Percentiles rank a stretch among this genome's conserved stretches.
Evolutionary conservation across 2,329 filamentous ascomycete genomes (phyloP).

Genomic region (Verticillium tricorpus): DNA sequence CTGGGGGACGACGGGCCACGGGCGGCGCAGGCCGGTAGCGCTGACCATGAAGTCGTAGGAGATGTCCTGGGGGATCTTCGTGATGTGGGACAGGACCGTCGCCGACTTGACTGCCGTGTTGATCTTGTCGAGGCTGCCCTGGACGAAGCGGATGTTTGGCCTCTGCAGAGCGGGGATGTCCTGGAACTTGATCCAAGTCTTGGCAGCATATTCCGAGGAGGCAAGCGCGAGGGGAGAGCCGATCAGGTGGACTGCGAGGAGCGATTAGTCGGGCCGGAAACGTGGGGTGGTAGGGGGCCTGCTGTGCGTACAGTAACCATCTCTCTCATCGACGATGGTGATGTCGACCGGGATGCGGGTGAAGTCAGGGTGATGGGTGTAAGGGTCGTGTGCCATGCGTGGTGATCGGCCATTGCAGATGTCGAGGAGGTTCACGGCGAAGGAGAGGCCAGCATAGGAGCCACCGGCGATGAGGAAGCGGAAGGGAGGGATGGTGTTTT

Average conservation of each 20-base stretch:
- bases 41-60: conserved; percentile 73
- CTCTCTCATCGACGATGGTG: conserved; percentile 72
- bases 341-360: conserved; percentile 58
- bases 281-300: conserved; percentile 2
- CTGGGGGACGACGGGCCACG: conserved; percentile 70
- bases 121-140: conserved; percentile 59
- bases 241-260: conserved; percentile 59
- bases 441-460: conserved; percentile 67
- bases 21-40: conserved; percentile 64
- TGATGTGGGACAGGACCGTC: conserved; percentile 44
- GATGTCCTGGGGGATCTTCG: conserved; percentile 36
- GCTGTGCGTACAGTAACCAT: conserved; percentile 66
- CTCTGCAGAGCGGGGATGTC: conserved; percentile 63
- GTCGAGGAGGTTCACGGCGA: conserved; percentile 63
- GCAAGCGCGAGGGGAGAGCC: conserved; percentile 70
- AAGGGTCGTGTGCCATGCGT: conserved; percentile 35
- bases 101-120: conserved; percentile 57
- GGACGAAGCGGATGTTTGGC: conserved; percentile 58
- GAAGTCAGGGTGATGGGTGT: conserved; percentile 33
- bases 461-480: conserved; percentile 65
- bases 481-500: conserved; percentile 28
- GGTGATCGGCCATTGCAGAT: conserved; percentile 52
- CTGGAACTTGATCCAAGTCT: conserved; percentile 66
- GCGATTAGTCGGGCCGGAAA: neutral
- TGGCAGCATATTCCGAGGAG: conserved; percentile 56